Evolutionary conservation across 2,329 filamentous ascomycete genomes (phyloP).

Genomic region (Fusarium xyrophilum): DNA sequence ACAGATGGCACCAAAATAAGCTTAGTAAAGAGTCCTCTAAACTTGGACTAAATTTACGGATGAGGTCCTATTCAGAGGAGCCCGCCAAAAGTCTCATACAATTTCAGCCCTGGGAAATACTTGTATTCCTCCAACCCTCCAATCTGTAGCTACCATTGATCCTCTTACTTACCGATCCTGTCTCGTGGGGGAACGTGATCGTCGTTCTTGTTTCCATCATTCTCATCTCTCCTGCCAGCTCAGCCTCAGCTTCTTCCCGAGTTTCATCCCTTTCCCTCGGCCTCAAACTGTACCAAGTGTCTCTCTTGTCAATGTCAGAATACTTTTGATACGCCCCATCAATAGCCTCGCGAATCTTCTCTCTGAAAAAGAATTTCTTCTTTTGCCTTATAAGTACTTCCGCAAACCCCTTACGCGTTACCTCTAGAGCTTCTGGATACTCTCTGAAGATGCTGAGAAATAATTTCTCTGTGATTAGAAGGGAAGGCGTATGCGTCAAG

Average conservation of each 20-base stretch:
- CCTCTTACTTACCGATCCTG: too few relatives aligned
- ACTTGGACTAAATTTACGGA: background rate
- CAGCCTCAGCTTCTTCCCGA: background rate
- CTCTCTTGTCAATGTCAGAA: background rate
- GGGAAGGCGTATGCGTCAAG: background rate
- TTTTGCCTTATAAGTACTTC: background rate
- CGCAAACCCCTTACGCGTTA: background rate
- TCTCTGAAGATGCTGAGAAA: background rate
- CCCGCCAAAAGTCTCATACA: background rate
- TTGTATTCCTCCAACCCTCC: background rate
- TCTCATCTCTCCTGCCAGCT: too few relatives aligned
- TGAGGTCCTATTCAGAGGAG: fast-evolving
- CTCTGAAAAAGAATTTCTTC: background rate
- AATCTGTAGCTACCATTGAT: background rate
- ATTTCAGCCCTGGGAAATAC: background rate
- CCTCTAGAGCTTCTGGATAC: background rate
- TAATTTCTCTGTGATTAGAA: background rate
- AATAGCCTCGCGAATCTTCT: background rate
- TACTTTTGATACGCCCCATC: background rate
- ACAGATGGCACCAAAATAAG: too few relatives aligned
- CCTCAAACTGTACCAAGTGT: background rate
- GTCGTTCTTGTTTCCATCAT: background rate
- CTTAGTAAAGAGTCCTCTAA: too few relatives aligned
- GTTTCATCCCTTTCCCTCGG: background rate
- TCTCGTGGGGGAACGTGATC: fast-evolving